phyloP scores from a whole-genome alignment of 2,329 filamentous ascomycete species.

The Periglandula ipomoeae region DNA sequence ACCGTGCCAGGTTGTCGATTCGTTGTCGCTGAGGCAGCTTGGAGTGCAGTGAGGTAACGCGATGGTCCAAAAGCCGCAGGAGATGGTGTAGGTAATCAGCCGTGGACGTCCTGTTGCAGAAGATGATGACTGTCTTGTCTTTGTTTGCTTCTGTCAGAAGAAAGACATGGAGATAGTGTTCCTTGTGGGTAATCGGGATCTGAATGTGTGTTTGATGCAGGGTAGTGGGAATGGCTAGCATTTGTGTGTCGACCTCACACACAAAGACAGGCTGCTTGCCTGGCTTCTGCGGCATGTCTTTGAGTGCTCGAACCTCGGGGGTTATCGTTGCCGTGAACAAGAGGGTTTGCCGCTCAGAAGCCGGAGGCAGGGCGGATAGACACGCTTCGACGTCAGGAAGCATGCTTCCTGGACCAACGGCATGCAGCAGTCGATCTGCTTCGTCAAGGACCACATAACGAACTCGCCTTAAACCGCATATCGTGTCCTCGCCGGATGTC shows the following conservation, averaged over 20 bases:
- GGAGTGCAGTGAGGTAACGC: constrained; percentile 86
- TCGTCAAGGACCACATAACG: constrained; percentile 90
- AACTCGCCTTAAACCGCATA: constrained; percentile 69
- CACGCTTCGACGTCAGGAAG: constrained; percentile 89
- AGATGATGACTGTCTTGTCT: constrained; percentile 76
- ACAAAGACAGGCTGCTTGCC: constrained; percentile 74
- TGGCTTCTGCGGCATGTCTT: constrained; percentile 61
- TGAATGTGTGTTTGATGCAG: constrained; percentile 80
- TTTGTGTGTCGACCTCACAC: constrained; percentile 74
- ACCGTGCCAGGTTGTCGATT: constrained; percentile 79
- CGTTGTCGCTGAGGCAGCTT: constrained; percentile 76
- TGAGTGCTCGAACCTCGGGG: constrained; percentile 78
- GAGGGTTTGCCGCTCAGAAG: constrained; percentile 75
- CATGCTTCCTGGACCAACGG: constrained; percentile 72
- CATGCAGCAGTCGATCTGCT: constrained; percentile 77
- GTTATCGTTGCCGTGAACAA: constrained; percentile 96
- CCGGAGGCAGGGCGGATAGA: constrained; percentile 68
- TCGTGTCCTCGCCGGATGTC: constrained; percentile 83
- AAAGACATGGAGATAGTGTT: constrained; percentile 88
- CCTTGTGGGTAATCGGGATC: constrained; percentile 83
- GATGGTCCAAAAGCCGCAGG: constrained; percentile 75
- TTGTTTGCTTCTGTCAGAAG: constrained; percentile 69
- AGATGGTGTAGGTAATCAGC: constrained; percentile 85
- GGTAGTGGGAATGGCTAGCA: constrained; percentile 68
- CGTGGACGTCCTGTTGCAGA: constrained; percentile 85